These are phyloP conservation scores for Phaffia tasmanica DNA, from an alignment of 768 basidiomycete species.

Conservation along the genomic window DNA sequence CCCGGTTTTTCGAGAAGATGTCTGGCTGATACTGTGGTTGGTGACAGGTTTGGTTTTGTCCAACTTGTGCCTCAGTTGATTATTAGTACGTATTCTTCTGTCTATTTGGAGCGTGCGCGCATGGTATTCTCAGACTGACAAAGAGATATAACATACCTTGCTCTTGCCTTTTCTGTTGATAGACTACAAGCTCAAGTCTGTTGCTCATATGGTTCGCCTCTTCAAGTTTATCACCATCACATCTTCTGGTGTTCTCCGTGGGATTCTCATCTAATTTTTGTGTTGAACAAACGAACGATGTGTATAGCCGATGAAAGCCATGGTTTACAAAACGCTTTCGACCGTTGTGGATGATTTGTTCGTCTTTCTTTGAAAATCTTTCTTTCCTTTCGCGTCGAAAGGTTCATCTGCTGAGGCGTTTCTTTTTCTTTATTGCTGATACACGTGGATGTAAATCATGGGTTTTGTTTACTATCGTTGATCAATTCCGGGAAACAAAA, in stretches of 20 bases:
- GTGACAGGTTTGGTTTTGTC: conserved; percentile 84
- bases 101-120: no score
- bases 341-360: conserved; percentile 72
- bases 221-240: no score
- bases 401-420: not conserved
- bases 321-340: conserved; percentile 74
- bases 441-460: not conserved
- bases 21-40: not conserved
- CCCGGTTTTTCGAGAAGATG: not conserved
- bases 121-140: no score
- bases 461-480: not conserved
- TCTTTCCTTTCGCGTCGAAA: not conserved
- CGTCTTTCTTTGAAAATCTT: not conserved
- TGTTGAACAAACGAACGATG: not conserved
- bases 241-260: not conserved
- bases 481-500: no score
- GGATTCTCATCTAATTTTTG: conserved; percentile 13
- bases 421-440: no score
- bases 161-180: no score
- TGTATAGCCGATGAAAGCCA: conserved; percentile 61
- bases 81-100: conserved; percentile 78
- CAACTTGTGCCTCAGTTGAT: conserved; percentile 62
- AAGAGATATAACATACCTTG: no score
- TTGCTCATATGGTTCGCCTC: conserved; percentile 75
- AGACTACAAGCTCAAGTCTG: conserved; percentile 48